Evolutionary conservation across 441 rosid genomes (phyloP), one percentile per base, ranked within the genome.

Genomic region (Populus hybrid): DNA sequence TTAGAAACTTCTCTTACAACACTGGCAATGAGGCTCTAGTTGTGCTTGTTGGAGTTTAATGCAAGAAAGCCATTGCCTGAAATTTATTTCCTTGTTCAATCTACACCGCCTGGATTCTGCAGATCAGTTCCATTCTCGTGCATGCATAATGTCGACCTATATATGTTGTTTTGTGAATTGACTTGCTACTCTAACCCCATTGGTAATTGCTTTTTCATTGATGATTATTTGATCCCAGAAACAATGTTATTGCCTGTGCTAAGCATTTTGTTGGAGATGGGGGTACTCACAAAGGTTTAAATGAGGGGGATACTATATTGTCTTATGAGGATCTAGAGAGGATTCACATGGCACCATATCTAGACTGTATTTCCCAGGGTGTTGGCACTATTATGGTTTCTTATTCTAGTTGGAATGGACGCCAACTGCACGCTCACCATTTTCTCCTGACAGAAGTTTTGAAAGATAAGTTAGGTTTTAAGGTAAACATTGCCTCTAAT

Each of bases 181-280:
- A 59, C 11, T 1, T 42, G 23, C 67, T 65, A 61, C 7, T 32
- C 16, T 71, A 40, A 42, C 61, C 38, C 72, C 21, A 46, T 68
- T 36, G 32, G 57, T 53, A 74, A 23, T 5, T 77, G 10, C 50
- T 79, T 75, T 23, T 21, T 70, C 8, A 77, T 57, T 64, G 11
- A 61, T 69, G 69, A 64, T 77, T 82, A 6, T 67, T 79, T 85
- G 80, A 74, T 83, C 59, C 65, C 84, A 95, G 98, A 72, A 90
- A 88, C 77, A 91, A 91, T 34, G 90, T 95, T 1, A 85, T 93
- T 75, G 97, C 99, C 9, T 95, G 98, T 72, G 98, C 96, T 10
- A 95, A 95, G 83, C 99, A 95, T 85, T 95, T 95, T 87, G 99
- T 91, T 73, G 98, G 97, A 82, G 98, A 95, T 84, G 98, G 98